phyloP scores from a whole-genome alignment of 345 rosid genomes.

The Populus alba region DNA sequence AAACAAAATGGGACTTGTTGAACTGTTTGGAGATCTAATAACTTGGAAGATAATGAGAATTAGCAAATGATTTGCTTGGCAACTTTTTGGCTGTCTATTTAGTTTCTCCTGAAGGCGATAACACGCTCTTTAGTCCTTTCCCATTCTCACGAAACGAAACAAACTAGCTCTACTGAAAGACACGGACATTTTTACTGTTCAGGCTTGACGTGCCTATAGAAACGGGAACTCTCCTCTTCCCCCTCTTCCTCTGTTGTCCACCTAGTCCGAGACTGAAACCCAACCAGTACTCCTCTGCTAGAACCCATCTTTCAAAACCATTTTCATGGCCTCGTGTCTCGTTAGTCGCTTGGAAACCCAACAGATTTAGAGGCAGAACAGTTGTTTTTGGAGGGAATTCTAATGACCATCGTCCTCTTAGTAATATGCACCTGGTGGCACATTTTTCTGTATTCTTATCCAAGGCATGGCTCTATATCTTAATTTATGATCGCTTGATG shows the following conservation, averaged over 20 bases:
- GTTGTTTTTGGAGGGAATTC: slow-evolving; percentile 42
- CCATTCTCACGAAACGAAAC: background rate
- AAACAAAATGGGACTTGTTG: background rate
- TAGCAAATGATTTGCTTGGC: no score
- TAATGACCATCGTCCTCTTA: no score
- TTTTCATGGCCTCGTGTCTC: slow-evolving; percentile 7
- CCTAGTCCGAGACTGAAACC: background rate
- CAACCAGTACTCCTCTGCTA: slow-evolving; percentile 14
- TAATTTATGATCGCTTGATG: no score
- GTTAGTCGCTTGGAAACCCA: slow-evolving; percentile 2
- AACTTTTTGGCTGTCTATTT: no score
- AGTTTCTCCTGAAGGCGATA: background rate
- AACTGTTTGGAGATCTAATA: background rate
- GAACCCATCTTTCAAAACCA: background rate
- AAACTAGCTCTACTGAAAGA: background rate
- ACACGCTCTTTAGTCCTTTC: background rate
- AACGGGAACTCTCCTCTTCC: slow-evolving; percentile 16
- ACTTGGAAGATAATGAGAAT: no score
- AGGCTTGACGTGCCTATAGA: background rate
- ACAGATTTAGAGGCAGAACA: slow-evolving; percentile 24
- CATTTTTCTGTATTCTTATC: no score
- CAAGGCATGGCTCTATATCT: no score
- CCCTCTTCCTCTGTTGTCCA: slow-evolving; percentile 17
- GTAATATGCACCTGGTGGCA: no score
- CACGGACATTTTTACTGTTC: background rate